Conservation (phyloP, 2,329 filamentous ascomycete genomes). For the Sclerotinia borealis region DNA sequence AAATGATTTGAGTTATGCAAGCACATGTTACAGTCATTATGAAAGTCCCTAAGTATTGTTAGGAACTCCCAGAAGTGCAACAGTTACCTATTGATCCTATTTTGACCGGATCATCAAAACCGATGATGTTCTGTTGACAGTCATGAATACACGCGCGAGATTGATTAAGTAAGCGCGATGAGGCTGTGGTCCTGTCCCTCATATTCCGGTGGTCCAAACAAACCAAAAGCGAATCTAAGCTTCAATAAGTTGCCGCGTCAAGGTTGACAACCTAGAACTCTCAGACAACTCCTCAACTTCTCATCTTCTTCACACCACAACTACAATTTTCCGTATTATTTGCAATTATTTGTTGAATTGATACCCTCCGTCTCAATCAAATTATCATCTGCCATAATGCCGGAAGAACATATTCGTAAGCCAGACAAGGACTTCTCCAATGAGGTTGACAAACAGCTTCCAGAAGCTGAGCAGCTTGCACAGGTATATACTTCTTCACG, state of each 20-base stretch:
- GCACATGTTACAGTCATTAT: too few species aligned
- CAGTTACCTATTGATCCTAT: too few species aligned
- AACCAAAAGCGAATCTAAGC: slow-evolving; percentile 4
- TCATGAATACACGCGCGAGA: background rate
- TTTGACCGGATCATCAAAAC: too few species aligned
- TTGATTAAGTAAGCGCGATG: background rate
- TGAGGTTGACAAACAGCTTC: slow-evolving; percentile 86
- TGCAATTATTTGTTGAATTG: background rate
- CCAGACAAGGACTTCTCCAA: slow-evolving; percentile 99
- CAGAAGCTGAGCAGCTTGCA: slow-evolving; percentile 83
- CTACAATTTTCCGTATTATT: background rate
- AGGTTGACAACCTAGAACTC: slow-evolving; percentile 12
- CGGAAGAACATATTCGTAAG: slow-evolving; percentile 33
- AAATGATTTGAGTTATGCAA: too few species aligned
- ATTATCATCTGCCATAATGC: slow-evolving; percentile 26
- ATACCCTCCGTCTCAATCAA: background rate
- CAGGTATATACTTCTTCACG: slow-evolving; percentile 51
- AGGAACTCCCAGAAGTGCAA: too few species aligned
- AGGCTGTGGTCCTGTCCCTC: background rate
- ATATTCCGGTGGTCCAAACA: background rate
- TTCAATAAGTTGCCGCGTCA: slow-evolving; percentile 12
- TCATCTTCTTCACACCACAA: slow-evolving; percentile 1
- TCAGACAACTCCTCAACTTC: background rate
- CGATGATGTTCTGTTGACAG: background rate
- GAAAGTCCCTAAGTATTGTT: too few species aligned